A percentile compares a stretch with the other conserved stretches of the same genome.
These are phyloP conservation scores for Chaetomiaceae sp. DNA, from an alignment of 2,329 filamentous ascomycete genomes.

Conservation along the genomic window DNA sequence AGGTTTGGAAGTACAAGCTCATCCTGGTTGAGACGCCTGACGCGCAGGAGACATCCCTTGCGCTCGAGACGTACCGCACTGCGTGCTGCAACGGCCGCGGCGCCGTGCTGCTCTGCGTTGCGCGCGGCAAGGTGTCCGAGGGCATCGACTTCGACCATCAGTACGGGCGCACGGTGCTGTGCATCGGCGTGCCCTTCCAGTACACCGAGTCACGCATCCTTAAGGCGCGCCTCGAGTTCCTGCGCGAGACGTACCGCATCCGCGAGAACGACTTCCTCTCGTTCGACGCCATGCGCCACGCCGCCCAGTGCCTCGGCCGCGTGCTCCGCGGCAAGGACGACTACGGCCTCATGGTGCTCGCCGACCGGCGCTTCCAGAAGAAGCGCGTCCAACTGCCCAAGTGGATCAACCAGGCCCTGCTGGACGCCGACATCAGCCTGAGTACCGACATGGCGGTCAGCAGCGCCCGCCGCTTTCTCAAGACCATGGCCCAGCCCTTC, in stretches of 20 bases:
- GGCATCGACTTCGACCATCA: constrained; percentile 99
- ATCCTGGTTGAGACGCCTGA: constrained; percentile 97
- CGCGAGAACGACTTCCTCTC: constrained; percentile 96
- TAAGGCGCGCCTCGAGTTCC: constrained; percentile 89
- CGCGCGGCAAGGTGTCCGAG: constrained; percentile 93
- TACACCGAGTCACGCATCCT: constrained; percentile 97
- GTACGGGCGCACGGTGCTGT: constrained; percentile 90
- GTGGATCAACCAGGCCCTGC: constrained; percentile 87
- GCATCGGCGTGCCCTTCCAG: constrained; percentile 96
- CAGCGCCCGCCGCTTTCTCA: constrained; percentile 80
- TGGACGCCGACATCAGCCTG: constrained; percentile 80
- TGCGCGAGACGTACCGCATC: constrained; percentile 96
- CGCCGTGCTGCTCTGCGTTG: constrained; percentile 88
- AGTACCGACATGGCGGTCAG: constrained; percentile 94
- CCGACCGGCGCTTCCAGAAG: constrained; percentile 87
- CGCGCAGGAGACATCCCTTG: constrained; percentile 91
- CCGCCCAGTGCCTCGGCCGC: constrained; percentile 90
- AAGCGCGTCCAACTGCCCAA: constrained; percentile 87
- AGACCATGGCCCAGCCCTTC: constrained; percentile 89
- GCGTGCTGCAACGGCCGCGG: constrained; percentile 96
- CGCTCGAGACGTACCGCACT: constrained; percentile 92
- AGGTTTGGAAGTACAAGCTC: constrained; percentile 98
- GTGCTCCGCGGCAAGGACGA: constrained; percentile 95
- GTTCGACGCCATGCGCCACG: constrained; percentile 99
- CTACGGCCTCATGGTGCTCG: constrained; percentile 99